Evolutionary conservation across 495 filamentous ascomycete species (phyloP), one percentile per base, ranked within the genome.

Genomic region (Glarea lozoyensis): DNA sequence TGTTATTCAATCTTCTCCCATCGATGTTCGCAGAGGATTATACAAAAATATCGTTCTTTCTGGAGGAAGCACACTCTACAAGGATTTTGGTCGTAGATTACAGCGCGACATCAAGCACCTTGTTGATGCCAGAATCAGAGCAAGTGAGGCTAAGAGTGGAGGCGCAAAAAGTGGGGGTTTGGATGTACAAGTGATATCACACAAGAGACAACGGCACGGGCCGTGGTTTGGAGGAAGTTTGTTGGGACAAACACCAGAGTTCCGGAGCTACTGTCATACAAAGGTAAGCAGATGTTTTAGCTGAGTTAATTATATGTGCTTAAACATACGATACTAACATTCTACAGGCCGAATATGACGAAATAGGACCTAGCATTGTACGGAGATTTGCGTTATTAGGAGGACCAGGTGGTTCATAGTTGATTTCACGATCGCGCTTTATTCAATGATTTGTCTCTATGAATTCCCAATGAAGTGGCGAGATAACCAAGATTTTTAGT

Each of bases 21-120:
- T 98, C 55, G 92, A 98, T 60, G 92, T 98, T 36, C 85, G 92
- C 49, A 73, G 92, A 64, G 92, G 92, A 17, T 76, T 98, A 5
- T 98, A 98, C 73, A 98, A 98, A 81, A 98, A 98, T 64, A 98
- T 98, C 65, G 92, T 98, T 4, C 73, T 98, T 24, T 96, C 90
- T 6, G 92, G 92, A 52, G 92, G 92, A 42, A 94, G 88, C 41
- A 98, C 92, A 10, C 70, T 98, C 42, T 98, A 95, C 73, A 93
- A 94, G 66, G 87, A 95, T 64, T 98, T 98, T 62, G 92, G 92
- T 17, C 79, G 92, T 42, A 78, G 92, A 56, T 70, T 98, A 67
- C 92, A 98, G 63, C 80, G 92, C 52, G 93, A 97, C 58, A 97
- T 98, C 66, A 83, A 86, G 57, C 84, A 95, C 56, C 70, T 97